Evolutionary conservation across 1,284 basidiomycete genomes (phyloP).

Genomic region (Microbotryomycetes sp.): DNA sequence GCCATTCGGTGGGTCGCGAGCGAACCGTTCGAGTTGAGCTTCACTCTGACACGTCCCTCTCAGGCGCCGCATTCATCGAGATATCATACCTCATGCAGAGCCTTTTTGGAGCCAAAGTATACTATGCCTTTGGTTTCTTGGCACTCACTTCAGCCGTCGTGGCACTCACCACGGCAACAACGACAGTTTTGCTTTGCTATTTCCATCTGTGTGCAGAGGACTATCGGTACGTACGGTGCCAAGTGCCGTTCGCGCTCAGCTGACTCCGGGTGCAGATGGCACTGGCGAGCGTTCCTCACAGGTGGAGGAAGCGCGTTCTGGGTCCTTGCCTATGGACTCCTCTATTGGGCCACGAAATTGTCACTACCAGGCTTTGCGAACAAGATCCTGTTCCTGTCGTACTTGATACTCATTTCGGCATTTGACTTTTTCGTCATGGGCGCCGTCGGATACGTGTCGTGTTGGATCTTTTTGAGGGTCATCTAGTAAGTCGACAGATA

Average conservation of each 20-base stretch:
- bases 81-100: slow-evolving; percentile 89
- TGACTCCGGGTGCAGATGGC: slow-evolving; percentile 57
- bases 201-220: slow-evolving; percentile 93
- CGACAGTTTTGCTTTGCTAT: slow-evolving; percentile 83
- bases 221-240: slow-evolving; percentile 55
- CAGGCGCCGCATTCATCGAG: slow-evolving; percentile 89
- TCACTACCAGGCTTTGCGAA: slow-evolving; percentile 76
- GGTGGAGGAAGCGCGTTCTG: slow-evolving; percentile 91
- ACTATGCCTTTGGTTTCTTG: slow-evolving; percentile 90
- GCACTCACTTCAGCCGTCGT: slow-evolving; percentile 81
- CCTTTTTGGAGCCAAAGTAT: slow-evolving; percentile 68
- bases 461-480: slow-evolving; percentile 70
- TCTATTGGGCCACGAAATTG: slow-evolving; percentile 27
- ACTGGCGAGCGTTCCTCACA: slow-evolving; percentile 91
- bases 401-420: slow-evolving; percentile 72
- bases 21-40: too few relatives aligned
- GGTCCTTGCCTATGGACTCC: slow-evolving; percentile 64
- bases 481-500: slow-evolving; percentile 56
- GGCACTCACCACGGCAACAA: slow-evolving; percentile 77
- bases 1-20: slow-evolving; percentile 67
- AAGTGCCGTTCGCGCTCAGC: background rate
- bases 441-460: slow-evolving; percentile 39
- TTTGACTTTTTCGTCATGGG: slow-evolving; percentile 85
- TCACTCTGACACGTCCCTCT: too few relatives aligned
- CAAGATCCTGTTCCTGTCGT: slow-evolving; percentile 82